Base-by-base conservation (phyloP, 2,329 filamentous ascomycete species). In the Xylariaceae sp. region DNA sequence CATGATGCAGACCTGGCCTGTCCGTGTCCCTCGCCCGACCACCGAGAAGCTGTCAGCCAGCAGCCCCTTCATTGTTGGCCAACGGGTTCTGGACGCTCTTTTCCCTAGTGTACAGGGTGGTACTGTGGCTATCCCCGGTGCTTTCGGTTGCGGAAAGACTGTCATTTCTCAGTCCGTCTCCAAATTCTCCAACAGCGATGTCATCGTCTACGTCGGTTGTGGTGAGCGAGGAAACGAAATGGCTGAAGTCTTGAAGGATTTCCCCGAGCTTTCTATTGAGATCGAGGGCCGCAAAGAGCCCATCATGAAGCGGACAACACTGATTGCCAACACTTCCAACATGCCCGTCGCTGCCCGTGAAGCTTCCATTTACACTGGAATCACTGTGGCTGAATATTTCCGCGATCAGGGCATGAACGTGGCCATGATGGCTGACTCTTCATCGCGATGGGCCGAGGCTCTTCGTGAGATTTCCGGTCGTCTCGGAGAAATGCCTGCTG, bases 161-260 rank as follows among this genome's bases (percentile, higher is more conserved):
- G 93, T 98, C 74, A 98, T 98, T 72, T 91, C 85, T 63, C 93
- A 98, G 74, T 95, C 89, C 50, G 86, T 98, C 54, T 98, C 93
- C 70, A 98, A 98, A 74, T 98, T 98, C 77, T 98, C 93, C 64
- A 98, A 98, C 83, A 93, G 87, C 68, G 93, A 98, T 67, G 88
- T 97, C 63, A 98, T 98, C 58, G 88, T 98, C 59, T 98, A 98
- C 67, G 93, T 98, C 49, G 93, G 93, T 85, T 54, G 57, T 40
- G 88, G 91, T 59, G 93, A 98, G 73, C 87, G 93, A 60, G 93
- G 93, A 58, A 98, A 98, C 66, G 93, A 98, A 73, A 98, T 98
- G 93, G 93, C 93, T 54, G 93, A 98, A 79, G 93, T 98, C 58
- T 79, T 98, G 79, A 97, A 96, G 87, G 93, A 98, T 72, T 98